Percentiles rank a stretch among this genome's conserved stretches.
Evolutionary conservation across 441 rosid genomes (phyloP).

Genomic region (Pelargonium cotyledonis): DNA sequence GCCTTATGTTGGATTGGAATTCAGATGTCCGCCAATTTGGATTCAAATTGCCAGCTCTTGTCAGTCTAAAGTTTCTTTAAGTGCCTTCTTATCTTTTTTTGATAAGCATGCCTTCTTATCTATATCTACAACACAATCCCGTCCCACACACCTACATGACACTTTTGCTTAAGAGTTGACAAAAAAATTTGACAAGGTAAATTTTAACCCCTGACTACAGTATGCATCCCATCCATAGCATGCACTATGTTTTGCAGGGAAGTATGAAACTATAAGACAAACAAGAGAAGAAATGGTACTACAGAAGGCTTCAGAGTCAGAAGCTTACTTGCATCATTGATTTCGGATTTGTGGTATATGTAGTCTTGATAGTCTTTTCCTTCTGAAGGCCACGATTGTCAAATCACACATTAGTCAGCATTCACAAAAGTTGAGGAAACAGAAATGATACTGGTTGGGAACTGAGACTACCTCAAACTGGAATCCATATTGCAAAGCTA

Average conservation of each 20-base stretch:
- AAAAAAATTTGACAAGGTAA: background rate
- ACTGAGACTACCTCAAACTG: slow-evolving; percentile 45
- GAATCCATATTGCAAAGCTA: slow-evolving; percentile 70
- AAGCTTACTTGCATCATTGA: slow-evolving; percentile 94
- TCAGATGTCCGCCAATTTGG: too few species aligned
- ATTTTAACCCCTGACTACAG: background rate
- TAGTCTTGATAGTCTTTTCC: slow-evolving; percentile 76
- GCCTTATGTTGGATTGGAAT: too few species aligned
- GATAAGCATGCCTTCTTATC: too few species aligned
- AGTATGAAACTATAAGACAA: background rate
- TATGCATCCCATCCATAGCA: too few species aligned
- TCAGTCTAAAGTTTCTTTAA: too few species aligned
- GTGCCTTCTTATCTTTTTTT: too few species aligned
- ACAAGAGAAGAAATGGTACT: slow-evolving; percentile 4
- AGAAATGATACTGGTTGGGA: background rate
- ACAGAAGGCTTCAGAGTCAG: background rate
- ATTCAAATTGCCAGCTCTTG: too few species aligned
- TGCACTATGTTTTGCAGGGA: background rate
- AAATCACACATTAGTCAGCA: slow-evolving; percentile 10
- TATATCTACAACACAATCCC: too few species aligned
- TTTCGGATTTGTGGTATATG: slow-evolving; percentile 74
- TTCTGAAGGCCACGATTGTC: slow-evolving; percentile 46
- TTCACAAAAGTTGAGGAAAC: background rate
- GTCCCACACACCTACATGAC: too few species aligned
- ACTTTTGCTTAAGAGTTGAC: background rate